phyloP scores from a whole-genome alignment of 768 basidiomycete species.

The Lentinula raphanica region DNA sequence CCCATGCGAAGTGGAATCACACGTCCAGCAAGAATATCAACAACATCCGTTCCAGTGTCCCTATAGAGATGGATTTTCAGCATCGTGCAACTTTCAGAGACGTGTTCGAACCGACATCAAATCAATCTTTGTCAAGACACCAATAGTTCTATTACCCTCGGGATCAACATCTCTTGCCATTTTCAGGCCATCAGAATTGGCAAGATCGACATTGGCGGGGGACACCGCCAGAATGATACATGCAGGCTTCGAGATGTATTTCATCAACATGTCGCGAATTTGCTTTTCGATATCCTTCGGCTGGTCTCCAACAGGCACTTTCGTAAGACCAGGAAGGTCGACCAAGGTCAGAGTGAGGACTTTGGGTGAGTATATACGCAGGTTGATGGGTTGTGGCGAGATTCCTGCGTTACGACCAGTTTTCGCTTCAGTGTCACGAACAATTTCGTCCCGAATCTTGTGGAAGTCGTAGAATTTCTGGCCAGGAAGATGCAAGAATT shows the following conservation, averaged over 20 bases:
- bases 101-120: slow-evolving; percentile 66
- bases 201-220: slow-evolving; percentile 93
- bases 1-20: slow-evolving; percentile 94
- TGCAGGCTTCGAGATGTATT: slow-evolving; percentile 91
- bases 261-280: slow-evolving; percentile 93
- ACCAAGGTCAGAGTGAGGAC: slow-evolving; percentile 96
- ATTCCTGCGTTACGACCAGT: slow-evolving; percentile 98
- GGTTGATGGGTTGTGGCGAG: slow-evolving; percentile 94
- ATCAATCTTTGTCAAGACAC: slow-evolving; percentile 97
- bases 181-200: slow-evolving; percentile 97
- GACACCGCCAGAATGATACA: slow-evolving; percentile 97
- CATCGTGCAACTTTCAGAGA: not conserved
- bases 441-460: slow-evolving; percentile 94
- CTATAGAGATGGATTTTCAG: slow-evolving; percentile 35
- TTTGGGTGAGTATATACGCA: slow-evolving; percentile 95
- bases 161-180: slow-evolving; percentile 96
- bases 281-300: slow-evolving; percentile 97
- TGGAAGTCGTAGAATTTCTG: slow-evolving; percentile 98
- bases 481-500: slow-evolving; percentile 93
- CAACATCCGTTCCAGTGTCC: slow-evolving; percentile 97
- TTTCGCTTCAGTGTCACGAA: slow-evolving; percentile 96
- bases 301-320: slow-evolving; percentile 94
- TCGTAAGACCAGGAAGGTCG: slow-evolving; percentile 94
- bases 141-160: slow-evolving; percentile 93
- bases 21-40: slow-evolving; percentile 96